Percentiles rank a stretch among this genome's conserved stretches.
Conservation (phyloP, 1,284 basidiomycete species). For the Austroboletus rostrupii region DNA sequence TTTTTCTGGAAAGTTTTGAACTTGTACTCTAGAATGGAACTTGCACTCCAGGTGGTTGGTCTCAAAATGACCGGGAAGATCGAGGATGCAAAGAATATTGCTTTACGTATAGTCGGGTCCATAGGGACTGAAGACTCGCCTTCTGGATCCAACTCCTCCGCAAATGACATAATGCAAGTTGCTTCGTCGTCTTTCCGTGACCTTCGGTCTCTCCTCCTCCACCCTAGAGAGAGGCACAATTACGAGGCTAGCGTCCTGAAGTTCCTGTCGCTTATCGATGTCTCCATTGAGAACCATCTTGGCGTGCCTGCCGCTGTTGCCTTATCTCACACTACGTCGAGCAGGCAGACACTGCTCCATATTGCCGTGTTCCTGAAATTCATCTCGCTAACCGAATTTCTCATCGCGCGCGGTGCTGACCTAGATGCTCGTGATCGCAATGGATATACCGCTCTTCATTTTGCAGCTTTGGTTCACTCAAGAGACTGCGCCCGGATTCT, state of each 20-base stretch:
- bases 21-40: slow-evolving; percentile 71
- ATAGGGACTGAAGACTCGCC: slow-evolving; percentile 46
- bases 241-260: slow-evolving; percentile 79
- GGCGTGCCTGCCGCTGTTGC: slow-evolving; percentile 40
- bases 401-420: slow-evolving; percentile 73
- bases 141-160: slow-evolving; percentile 27
- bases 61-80: slow-evolving; percentile 95
- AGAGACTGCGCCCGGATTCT: slow-evolving; percentile 66
- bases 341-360: slow-evolving; percentile 85
- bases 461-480: slow-evolving; percentile 73
- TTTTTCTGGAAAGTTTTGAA: slow-evolving; percentile 10
- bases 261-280: slow-evolving; percentile 74
- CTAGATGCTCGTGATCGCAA: slow-evolving; percentile 85
- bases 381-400: slow-evolving; percentile 64
- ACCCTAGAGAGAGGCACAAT: slow-evolving; percentile 50
- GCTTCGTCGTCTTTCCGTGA: slow-evolving; percentile 43
- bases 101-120: slow-evolving; percentile 76
- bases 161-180: slow-evolving; percentile 51
- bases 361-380: slow-evolving; percentile 83
- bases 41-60: slow-evolving; percentile 91
- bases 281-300: slow-evolving; percentile 42
- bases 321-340: slow-evolving; percentile 61
- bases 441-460: slow-evolving; percentile 88
- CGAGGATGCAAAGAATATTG: slow-evolving; percentile 88
- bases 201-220: slow-evolving; percentile 49